Base-by-base conservation (phyloP, 805 yeast species). In the Zygoascus biomembranicola region DNA sequence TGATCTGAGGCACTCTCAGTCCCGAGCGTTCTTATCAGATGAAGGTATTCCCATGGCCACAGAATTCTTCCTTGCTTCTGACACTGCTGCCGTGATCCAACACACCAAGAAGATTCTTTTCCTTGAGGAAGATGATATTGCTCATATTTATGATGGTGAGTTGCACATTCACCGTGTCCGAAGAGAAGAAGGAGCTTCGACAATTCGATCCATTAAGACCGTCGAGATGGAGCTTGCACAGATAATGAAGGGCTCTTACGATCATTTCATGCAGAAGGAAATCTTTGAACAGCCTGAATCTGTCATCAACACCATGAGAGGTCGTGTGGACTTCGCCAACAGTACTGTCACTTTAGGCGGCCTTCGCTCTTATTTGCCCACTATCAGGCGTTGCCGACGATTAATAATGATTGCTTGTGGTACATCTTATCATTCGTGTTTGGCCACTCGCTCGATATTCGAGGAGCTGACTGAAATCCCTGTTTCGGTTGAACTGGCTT, bases 361-460 rank as follows among this genome's bases (percentile, higher is more conserved):
- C 43, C 78, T 94, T 65, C 81, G 85, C 62, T 77, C 85, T 14
- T 87, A 84, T 79, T 76, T 94, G 58, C 82, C 94, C 31, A 87
- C 94, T 47, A 87, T 94, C 58, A 82, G 98, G 73, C 82, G 97
- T 66, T 90, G 97, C 63, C 83, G 97, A 73, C 82, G 99, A 72
- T 79, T 94, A 64, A 87, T 90, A 56, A 94, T 94, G 98, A 87
- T 94, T 73, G 99, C 99, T 1, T 94, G 99, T 75, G 99, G 99
- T 75, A 94, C 99, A 6, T 94, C 99, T 0, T 94, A 90, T 69
- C 99, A 94, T 73, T 94, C 99, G 16, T 94, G 99, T 76, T 74
- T 94, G 68, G 99, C 99, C 19, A 92, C 96, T 20, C 83, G 99
- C 72, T 87, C 97, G 14, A 84, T 90, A 59, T 90, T 94, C 68